Conservation (phyloP, 352 stramenopile genomes). For the Pythium angustatum region DNA sequence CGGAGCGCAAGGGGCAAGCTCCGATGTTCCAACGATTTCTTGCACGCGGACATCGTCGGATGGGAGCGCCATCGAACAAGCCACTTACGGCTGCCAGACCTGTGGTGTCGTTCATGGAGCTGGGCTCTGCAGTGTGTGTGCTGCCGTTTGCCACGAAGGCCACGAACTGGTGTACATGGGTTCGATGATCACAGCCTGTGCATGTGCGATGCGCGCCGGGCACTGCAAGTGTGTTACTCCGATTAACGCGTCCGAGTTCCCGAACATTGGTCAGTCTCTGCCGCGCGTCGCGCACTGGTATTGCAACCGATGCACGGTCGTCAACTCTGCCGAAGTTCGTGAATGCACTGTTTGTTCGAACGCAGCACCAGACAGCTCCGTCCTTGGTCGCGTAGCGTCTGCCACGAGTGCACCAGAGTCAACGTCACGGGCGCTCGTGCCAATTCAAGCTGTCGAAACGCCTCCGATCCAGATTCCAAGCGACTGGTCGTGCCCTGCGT, state of each 20-base stretch:
- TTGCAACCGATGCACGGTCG: constrained; percentile 82
- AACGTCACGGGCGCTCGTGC: constrained; percentile 48
- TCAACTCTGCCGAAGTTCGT: constrained; percentile 57
- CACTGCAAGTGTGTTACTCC: constrained; percentile 55
- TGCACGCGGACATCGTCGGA: constrained; percentile 77
- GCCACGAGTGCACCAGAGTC: constrained; percentile 31
- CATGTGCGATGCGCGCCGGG: constrained; percentile 58
- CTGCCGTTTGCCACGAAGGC: constrained; percentile 74
- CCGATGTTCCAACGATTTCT: constrained; percentile 28
- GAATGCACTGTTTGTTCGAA: constrained; percentile 73
- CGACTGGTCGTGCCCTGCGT: constrained; percentile 77
- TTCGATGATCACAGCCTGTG: constrained; percentile 64
- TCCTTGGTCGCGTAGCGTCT: constrained; percentile 19
- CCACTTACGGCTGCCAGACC: constrained; percentile 80
- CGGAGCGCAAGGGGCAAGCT: neutral
- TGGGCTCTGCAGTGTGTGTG: constrained; percentile 66
- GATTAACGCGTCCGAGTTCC: constrained; percentile 41
- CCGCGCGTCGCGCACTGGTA: constrained; percentile 64
- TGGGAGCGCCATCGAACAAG: constrained; percentile 78
- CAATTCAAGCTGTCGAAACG: constrained; percentile 27
- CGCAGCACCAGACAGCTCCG: constrained; percentile 26
- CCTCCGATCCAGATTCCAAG: constrained; percentile 13
- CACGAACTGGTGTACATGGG: constrained; percentile 83
- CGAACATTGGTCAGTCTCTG: constrained; percentile 33
- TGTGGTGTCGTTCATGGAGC: constrained; percentile 73